These are phyloP conservation scores for Paraphaeosphaeria minitans DNA, from an alignment of 2,329 filamentous ascomycete species.

Conservation along the genomic window DNA sequence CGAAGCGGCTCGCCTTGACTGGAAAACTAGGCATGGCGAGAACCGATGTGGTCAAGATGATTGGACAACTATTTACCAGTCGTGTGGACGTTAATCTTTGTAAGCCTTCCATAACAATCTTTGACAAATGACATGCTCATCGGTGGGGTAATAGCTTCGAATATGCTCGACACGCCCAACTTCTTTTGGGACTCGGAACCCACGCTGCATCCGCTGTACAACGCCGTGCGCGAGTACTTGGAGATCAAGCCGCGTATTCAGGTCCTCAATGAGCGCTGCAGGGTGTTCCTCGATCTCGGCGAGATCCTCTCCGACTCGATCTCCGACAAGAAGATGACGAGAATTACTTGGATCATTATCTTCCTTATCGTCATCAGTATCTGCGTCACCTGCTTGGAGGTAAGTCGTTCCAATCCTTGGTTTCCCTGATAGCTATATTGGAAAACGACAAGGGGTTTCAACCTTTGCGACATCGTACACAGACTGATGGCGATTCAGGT, in stretches of 20 bases:
- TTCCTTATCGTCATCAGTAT: slow-evolving; percentile 90
- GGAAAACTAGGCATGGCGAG: slow-evolving; percentile 90
- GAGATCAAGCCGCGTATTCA: slow-evolving; percentile 96
- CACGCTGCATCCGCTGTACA: slow-evolving; percentile 91
- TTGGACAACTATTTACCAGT: slow-evolving; percentile 89
- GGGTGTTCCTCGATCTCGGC: slow-evolving; percentile 93
- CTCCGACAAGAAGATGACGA: slow-evolving; percentile 92
- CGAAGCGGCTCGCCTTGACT: slow-evolving; percentile 84
- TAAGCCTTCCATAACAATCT: slow-evolving; percentile 58
- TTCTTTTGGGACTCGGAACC: slow-evolving; percentile 99
- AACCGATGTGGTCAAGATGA: slow-evolving; percentile 88
- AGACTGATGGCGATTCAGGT: slow-evolving; percentile 54
- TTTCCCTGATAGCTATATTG: no score
- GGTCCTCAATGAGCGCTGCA: slow-evolving; percentile 94
- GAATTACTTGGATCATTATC: slow-evolving; percentile 98
- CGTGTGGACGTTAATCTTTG: slow-evolving; percentile 97
- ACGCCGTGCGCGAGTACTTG: slow-evolving; percentile 92
- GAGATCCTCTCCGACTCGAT: slow-evolving; percentile 93
- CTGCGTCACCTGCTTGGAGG: slow-evolving; percentile 83
- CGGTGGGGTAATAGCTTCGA: slow-evolving; percentile 70
- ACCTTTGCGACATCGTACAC: not conserved
- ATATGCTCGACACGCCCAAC: slow-evolving; percentile 93
- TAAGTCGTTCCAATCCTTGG: not conserved
- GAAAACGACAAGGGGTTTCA: not conserved
- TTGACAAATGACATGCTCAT: not conserved